These are phyloP conservation scores for Trichosporon sp. DNA, from an alignment of 1,284 basidiomycete genomes.

Conservation along the genomic window DNA sequence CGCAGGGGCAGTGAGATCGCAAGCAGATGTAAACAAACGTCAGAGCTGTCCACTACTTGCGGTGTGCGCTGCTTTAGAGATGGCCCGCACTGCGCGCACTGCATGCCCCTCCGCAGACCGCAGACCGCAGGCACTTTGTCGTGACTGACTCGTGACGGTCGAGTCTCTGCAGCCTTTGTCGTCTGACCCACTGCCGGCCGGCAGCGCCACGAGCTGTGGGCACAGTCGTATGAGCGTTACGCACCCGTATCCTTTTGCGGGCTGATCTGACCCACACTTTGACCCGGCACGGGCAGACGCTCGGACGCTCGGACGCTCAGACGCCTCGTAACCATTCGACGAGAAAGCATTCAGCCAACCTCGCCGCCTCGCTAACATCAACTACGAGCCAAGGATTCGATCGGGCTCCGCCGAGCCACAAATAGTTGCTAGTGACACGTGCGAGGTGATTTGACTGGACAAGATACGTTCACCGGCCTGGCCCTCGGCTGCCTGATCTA, in stretches of 20 bases:
- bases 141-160: too few relatives aligned
- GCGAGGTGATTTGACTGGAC: not conserved
- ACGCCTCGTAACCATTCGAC: too few relatives aligned
- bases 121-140: too few relatives aligned
- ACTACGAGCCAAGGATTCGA: not conserved
- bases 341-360: too few relatives aligned
- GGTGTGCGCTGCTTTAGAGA: not conserved
- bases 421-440: not conserved
- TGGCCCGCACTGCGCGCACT: not conserved
- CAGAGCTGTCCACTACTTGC: not conserved
- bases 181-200: not conserved
- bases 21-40: not conserved
- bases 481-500: too few relatives aligned
- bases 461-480: not conserved
- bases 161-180: not conserved
- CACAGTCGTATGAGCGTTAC: not conserved
- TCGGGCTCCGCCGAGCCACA: not conserved
- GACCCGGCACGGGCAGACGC: too few relatives aligned
- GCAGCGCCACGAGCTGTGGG: not conserved
- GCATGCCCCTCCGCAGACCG: too few relatives aligned
- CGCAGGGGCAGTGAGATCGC: not conserved
- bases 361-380: not conserved
- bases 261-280: not conserved
- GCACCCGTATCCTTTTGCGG: not conserved
- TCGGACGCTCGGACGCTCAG: too few relatives aligned